Evolutionary conservation across 1,139 yeast species (phyloP).

Genomic region (Geotrichum aggregatum): DNA sequence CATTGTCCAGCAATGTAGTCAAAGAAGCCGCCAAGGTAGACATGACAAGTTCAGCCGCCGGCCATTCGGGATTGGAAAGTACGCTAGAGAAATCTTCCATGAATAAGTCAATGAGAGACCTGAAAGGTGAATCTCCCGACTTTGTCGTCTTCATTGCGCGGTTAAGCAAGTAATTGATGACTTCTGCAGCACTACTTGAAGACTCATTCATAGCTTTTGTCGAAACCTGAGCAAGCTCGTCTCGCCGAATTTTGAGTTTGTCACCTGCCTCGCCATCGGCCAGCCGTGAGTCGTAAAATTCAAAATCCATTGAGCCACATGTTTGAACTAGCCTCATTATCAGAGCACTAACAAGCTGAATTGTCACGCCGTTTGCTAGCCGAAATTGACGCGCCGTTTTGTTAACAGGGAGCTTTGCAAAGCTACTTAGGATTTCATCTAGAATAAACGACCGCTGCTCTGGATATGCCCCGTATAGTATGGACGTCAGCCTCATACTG

Average conservation of each 20-base stretch:
- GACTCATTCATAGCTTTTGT: constrained; percentile 39
- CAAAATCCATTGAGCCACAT: constrained; percentile 35
- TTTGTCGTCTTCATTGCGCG: constrained; percentile 29
- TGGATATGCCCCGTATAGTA: constrained; percentile 18
- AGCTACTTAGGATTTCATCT: constrained; percentile 53
- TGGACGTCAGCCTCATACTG: constrained; percentile 42
- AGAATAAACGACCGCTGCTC: constrained; percentile 58
- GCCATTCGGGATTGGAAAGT: constrained; percentile 55
- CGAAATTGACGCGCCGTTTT: constrained; percentile 46
- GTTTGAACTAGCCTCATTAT: constrained; percentile 48
- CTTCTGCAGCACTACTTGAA: constrained; percentile 40
- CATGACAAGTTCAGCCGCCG: constrained; percentile 52
- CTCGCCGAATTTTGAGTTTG: constrained; percentile 10
- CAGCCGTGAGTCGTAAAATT: constrained; percentile 21
- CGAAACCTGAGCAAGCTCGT: constrained; percentile 14
- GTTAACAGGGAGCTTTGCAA: constrained; percentile 48
- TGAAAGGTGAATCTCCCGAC: constrained; percentile 30
- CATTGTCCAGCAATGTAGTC: constrained; percentile 31
- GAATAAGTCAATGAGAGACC: constrained; percentile 46
- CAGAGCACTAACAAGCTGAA: constrained; percentile 49
- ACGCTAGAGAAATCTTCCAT: constrained; percentile 53
- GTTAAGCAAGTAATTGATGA: constrained; percentile 28
- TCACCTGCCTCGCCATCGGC: constrained; percentile 21
- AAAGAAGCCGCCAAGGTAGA: constrained; percentile 44
- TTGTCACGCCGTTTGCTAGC: constrained; percentile 44